Base-by-base conservation (phyloP, 148 eudicot genomes). In the Suaeda aralocaspica region DNA sequence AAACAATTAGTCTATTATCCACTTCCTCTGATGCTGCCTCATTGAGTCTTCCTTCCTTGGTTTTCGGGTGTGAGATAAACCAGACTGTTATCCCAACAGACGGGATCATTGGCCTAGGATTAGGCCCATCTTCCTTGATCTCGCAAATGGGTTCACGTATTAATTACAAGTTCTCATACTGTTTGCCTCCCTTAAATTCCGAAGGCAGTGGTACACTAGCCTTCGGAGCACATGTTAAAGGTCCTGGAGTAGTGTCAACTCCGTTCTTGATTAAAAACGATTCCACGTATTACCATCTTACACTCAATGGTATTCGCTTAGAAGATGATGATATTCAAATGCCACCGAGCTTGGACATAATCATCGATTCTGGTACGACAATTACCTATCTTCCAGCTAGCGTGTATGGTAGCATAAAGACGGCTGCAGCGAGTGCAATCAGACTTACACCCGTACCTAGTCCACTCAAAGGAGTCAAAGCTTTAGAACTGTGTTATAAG, bases 71-170 rank as follows among this genome's bases (percentile, higher is more conserved):
- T 56, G 86, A 80, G 48, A 44, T 29, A 34, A 29, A 61, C 41
- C 79, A 76, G 6, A 31, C 66, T 28, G 79, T 55, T 7, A 69
- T 36, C 8, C 10, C n/a, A 19, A 31, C 55, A 42, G 76, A 75
- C 2, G 86, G 86, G 11, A 68, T 85, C 9, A 57, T 78, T 25
- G 89, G 89, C 16, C 77, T 85, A 12, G 84, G 82, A 3, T 34
- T 59, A 15, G 82, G 82, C 24, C 33, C 62, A 11, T 9, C 51
- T 29, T 85, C 86, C 3, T 75, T 83, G 24, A 62, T 79, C 70
- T 68, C 80, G 18, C 84, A 85, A 74, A 53, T 81, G 18, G 72
- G 82, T n/a, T 59, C 79, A 24, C 36, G 72, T 0, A 77, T 81
- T 42, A 41, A 64, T 70, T 75, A 78, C 36, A 83, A 74, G 34